Conservation (phyloP, 2,329 filamentous ascomycete genomes). For the Lachnellula subtilissima region DNA sequence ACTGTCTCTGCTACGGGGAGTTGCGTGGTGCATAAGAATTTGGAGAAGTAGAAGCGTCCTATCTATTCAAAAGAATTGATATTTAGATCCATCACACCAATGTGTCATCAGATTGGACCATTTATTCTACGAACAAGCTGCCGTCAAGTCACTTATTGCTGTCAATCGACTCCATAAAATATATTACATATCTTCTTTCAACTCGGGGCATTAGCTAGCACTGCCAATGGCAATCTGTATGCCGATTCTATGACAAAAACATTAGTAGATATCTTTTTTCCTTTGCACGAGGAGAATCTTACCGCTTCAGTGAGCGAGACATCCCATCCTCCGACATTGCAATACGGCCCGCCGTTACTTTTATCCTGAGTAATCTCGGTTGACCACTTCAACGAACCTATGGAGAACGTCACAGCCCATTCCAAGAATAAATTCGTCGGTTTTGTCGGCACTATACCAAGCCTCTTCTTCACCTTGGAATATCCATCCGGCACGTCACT, state of each 20-base stretch:
- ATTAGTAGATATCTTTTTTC: background rate
- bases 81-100: no score
- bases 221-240: background rate
- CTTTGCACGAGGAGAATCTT: background rate
- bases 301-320: background rate
- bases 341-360: background rate
- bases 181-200: background rate
- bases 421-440: background rate
- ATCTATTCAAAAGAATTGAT: no score
- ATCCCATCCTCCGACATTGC: background rate
- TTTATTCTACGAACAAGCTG: no score
- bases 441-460: background rate
- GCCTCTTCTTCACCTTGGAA: background rate
- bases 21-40: background rate
- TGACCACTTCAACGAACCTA: background rate
- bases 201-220: background rate
- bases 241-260: background rate
- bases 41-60: no score
- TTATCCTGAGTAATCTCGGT: background rate
- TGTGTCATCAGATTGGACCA: no score
- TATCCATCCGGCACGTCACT: background rate
- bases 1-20: background rate
- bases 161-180: no score
- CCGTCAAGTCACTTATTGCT: no score
- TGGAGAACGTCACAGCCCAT: background rate